Percentiles rank a stretch among this genome's conserved stretches.
Evolutionary conservation across 805 yeast species (phyloP).

Genomic region (Yamadazyma akitaensis): DNA sequence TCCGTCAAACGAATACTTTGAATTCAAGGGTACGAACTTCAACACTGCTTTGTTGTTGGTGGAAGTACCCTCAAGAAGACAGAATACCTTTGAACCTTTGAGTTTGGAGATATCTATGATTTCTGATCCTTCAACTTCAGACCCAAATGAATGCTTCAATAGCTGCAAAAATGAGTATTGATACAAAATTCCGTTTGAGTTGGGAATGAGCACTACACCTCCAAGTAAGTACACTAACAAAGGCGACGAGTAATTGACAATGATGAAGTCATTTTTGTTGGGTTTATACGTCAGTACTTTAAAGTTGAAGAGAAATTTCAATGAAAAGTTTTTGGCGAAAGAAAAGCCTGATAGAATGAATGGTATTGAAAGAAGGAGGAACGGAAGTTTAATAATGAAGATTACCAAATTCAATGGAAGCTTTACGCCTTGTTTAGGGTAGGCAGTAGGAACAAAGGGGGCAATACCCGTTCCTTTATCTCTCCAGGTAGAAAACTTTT

Average conservation of each 20-base stretch:
- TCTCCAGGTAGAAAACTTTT: constrained; percentile 78
- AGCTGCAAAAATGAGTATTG: constrained; percentile 24
- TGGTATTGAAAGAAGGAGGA: constrained; percentile 19
- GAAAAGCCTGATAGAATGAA: constrained; percentile 18
- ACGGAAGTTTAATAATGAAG: constrained; percentile 29
- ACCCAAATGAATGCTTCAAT: constrained; percentile 22
- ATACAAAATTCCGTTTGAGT: constrained; percentile 28
- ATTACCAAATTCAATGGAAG: constrained; percentile 2
- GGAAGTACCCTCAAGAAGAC: constrained; percentile 80
- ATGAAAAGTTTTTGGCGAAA: constrained; percentile 18
- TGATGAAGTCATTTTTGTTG: constrained; percentile 43
- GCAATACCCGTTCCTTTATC: constrained; percentile 93
- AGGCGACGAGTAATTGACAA: constrained; percentile 48
- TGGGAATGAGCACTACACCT: constrained; percentile 42
- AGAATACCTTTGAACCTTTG: constrained; percentile 43
- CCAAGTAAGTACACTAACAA: constrained; percentile 33
- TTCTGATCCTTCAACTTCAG: constrained; percentile 4
- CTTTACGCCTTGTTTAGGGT: constrained; percentile 15
- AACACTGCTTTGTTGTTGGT: constrained; percentile 78
- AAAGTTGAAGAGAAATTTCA: constrained; percentile 32
- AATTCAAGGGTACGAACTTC: constrained; percentile 40
- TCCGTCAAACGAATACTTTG: constrained; percentile 17
- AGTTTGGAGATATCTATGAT: constrained; percentile 22
- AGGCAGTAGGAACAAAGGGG: constrained; percentile 68
- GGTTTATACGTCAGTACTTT: constrained; percentile 39